A percentile compares a stretch with the other conserved stretches of the same genome.
These are phyloP conservation scores for Austroboletus novae-zelandiae DNA, from an alignment of 1,284 basidiomycete species.

Conservation along the genomic window DNA sequence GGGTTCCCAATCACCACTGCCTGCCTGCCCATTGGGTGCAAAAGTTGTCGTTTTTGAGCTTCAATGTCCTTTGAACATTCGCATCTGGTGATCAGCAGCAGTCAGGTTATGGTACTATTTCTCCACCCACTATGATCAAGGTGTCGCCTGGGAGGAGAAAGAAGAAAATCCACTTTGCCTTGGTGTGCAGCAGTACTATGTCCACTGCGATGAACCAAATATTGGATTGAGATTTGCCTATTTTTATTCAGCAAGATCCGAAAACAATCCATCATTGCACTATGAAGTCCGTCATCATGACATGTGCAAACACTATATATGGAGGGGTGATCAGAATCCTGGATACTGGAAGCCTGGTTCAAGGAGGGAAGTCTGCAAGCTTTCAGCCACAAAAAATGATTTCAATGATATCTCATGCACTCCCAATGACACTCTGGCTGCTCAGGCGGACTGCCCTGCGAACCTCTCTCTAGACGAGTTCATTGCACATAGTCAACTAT, in stretches of 20 bases:
- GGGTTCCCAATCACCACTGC: background rate
- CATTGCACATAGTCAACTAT: constrained; percentile 28
- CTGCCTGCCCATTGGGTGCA: background rate
- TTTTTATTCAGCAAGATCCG: too few relatives aligned
- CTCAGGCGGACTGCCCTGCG: constrained; percentile 35
- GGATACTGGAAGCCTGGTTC: background rate
- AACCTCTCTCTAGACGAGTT: constrained; percentile 17
- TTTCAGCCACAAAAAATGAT: fast-evolving
- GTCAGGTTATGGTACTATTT: background rate
- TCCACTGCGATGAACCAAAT: background rate
- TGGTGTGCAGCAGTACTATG: constrained; percentile 1
- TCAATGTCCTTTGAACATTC: constrained; percentile 1
- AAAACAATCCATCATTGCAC: background rate
- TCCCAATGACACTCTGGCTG: constrained; percentile 30
- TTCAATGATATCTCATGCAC: constrained; percentile 13
- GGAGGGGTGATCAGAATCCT: background rate
- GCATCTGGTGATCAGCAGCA: constrained; percentile 4
- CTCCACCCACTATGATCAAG: background rate
- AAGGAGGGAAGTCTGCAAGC: too few relatives aligned
- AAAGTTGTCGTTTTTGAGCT: constrained; percentile 9
- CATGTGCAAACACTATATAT: too few relatives aligned
- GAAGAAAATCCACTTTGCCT: background rate
- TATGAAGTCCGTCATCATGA: background rate
- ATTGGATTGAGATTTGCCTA: too few relatives aligned
- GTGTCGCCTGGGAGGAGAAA: background rate